Evolutionary conservation across 2,329 filamentous ascomycete species (phyloP).

Genomic region (Fusarium dimerum): DNA sequence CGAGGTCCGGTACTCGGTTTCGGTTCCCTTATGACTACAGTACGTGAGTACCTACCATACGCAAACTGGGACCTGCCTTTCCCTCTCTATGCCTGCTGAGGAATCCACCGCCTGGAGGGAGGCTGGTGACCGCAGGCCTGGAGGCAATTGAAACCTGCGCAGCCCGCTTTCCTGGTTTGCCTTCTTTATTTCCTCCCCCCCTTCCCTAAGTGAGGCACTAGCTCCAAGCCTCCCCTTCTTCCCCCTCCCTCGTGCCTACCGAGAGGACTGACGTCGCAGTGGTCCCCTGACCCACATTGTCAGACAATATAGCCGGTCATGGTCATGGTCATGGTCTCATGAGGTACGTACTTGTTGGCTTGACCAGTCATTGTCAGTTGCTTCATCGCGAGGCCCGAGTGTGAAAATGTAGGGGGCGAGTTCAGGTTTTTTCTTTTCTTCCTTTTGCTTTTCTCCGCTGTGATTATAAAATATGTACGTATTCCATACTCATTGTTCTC

Average conservation of each 20-base stretch:
- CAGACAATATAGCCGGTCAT: neutral
- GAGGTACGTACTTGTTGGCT: neutral
- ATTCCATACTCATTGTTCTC: too few species aligned
- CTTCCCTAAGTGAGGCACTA: constrained; percentile 5
- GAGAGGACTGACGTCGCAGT: constrained; percentile 19
- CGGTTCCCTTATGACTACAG: neutral
- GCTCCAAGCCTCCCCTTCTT: neutral
- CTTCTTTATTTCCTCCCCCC: too few species aligned
- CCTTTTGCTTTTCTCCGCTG: too few species aligned
- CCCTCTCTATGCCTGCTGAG: neutral
- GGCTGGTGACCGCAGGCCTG: constrained; percentile 1
- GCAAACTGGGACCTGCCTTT: neutral
- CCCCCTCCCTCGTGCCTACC: constrained; percentile 6
- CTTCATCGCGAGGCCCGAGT: neutral
- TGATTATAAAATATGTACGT: too few species aligned
- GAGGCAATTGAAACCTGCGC: too few species aligned
- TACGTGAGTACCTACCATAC: too few species aligned
- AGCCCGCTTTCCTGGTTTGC: too few species aligned
- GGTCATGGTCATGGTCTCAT: neutral
- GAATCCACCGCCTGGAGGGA: constrained; percentile 12
- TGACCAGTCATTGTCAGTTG: too few species aligned
- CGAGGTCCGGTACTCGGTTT: neutral
- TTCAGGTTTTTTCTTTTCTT: too few species aligned
- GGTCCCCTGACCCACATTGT: constrained; percentile 19
- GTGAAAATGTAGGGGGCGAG: neutral